Evolutionary conservation across 208 protist genomes (phyloP).

Genomic region (Crithidia sp.): DNA sequence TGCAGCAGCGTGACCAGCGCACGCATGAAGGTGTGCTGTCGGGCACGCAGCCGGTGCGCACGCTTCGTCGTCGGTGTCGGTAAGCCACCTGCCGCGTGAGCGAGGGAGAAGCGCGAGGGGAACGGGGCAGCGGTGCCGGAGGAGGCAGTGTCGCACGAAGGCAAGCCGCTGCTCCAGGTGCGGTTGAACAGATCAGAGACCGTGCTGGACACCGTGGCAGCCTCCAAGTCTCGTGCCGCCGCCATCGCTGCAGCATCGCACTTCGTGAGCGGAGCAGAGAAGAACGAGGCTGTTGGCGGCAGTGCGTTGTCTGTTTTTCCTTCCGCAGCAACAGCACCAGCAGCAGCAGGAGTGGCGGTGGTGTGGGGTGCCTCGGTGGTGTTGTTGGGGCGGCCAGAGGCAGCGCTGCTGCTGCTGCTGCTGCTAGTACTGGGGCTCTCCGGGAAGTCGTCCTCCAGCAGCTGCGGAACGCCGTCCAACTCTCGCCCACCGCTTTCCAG

Average conservation of each 20-base stretch:
- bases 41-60: constrained; percentile 4
- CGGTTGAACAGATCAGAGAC: constrained; percentile 12
- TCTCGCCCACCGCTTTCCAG: not conserved
- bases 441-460: not conserved
- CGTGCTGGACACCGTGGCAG: constrained; percentile 1
- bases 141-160: not conserved
- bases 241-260: not conserved
- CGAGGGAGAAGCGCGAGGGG: not conserved
- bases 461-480: not conserved
- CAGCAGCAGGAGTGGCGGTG: too few species aligned
- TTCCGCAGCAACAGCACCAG: too few species aligned
- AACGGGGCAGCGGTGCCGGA: not conserved
- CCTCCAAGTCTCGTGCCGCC: not conserved
- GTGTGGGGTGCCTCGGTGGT: too few species aligned
- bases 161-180: constrained; percentile 26
- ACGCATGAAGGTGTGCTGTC: constrained; percentile 20
- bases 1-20: constrained; percentile 28
- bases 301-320: too few species aligned
- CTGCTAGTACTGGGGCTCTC: constrained; percentile 15
- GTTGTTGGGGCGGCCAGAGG: not conserved
- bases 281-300: not conserved
- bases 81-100: too few species aligned
- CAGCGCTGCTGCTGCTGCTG: not conserved
- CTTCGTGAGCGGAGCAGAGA: too few species aligned
- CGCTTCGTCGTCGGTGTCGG: not conserved